A percentile compares a stretch with the other conserved stretches of the same genome.
phyloP scores from a whole-genome alignment of 805 yeast species.

The Kuraishia borneana region DNA sequence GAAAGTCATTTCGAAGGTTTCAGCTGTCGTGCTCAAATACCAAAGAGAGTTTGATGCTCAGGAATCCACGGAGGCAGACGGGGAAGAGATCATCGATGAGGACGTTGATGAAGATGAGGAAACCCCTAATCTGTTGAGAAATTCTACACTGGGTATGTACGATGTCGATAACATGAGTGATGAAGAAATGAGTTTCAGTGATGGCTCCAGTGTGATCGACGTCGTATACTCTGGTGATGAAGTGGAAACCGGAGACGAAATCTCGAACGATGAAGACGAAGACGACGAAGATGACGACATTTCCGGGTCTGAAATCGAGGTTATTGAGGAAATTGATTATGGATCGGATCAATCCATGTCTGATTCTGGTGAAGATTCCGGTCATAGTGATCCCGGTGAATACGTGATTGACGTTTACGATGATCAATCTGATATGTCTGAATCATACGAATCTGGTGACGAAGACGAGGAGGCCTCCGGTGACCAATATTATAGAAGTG shows the following conservation, averaged over 20 bases:
- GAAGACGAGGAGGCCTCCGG: not conserved
- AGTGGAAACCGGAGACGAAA: conserved; percentile 17
- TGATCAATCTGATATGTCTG: no score
- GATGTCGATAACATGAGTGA: conserved; percentile 64
- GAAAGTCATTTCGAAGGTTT: conserved; percentile 45
- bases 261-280: conserved; percentile 20
- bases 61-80: conserved; percentile 1
- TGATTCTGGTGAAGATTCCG: no score
- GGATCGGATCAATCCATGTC: not conserved
- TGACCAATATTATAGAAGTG: conserved; percentile 3
- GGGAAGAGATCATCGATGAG: conserved; percentile 35
- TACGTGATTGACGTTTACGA: not conserved
- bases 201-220: conserved; percentile 12
- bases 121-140: conserved; percentile 72
- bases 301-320: conserved; percentile 2
- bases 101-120: conserved; percentile 49
- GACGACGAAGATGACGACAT: conserved; percentile 11
- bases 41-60: conserved; percentile 40
- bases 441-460: not conserved
- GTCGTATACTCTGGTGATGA: conserved; percentile 21
- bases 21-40: conserved; percentile 42
- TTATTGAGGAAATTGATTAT: conserved; percentile 2
- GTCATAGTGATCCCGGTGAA: not conserved
- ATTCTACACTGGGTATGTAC: conserved; percentile 91
- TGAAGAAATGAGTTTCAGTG: conserved; percentile 15